phyloP scores from a whole-genome alignment of 176 grass and related monocot genomes.

The Paspalum vaginatum region DNA sequence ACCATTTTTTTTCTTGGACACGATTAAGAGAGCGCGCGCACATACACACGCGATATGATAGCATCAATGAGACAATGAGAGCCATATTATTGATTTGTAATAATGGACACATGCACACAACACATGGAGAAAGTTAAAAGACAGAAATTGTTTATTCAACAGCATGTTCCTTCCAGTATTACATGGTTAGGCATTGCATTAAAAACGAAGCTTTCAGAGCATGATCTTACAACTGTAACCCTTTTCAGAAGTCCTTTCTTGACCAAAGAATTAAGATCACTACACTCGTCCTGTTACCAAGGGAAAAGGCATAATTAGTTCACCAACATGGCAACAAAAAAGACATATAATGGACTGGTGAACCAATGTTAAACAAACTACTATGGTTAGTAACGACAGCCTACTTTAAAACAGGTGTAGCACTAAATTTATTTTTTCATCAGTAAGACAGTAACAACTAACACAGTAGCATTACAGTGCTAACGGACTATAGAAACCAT shows the following conservation, averaged over 20 bases:
- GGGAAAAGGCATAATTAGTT: constrained; percentile 19
- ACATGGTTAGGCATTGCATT: constrained; percentile 19
- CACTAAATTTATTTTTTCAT: background rate
- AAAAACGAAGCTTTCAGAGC: background rate
- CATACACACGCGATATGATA: background rate
- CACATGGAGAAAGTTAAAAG: background rate
- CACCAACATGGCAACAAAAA: constrained; percentile 24
- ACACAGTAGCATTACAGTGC: background rate
- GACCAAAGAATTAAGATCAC: constrained; percentile 60
- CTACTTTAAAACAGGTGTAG: constrained; percentile 5
- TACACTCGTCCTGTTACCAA: constrained; percentile 76
- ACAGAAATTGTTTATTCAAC: background rate
- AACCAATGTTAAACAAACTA: constrained; percentile 11
- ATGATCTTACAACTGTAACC: constrained; percentile 75
- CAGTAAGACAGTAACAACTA: background rate
- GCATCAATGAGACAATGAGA: background rate
- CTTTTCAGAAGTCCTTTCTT: constrained; percentile 63
- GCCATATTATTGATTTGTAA: background rate
- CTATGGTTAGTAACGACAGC: constrained; percentile 1
- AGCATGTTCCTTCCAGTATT: constrained; percentile 12
- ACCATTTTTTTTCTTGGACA: too few relatives aligned
- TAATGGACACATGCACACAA: constrained; percentile 17
- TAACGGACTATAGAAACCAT: constrained; percentile 41
- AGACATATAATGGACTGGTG: background rate
- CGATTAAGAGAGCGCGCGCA: too few relatives aligned